Conservation (phyloP, 2,329 filamentous ascomycete genomes). For the Elsinoe fawcettii region DNA sequence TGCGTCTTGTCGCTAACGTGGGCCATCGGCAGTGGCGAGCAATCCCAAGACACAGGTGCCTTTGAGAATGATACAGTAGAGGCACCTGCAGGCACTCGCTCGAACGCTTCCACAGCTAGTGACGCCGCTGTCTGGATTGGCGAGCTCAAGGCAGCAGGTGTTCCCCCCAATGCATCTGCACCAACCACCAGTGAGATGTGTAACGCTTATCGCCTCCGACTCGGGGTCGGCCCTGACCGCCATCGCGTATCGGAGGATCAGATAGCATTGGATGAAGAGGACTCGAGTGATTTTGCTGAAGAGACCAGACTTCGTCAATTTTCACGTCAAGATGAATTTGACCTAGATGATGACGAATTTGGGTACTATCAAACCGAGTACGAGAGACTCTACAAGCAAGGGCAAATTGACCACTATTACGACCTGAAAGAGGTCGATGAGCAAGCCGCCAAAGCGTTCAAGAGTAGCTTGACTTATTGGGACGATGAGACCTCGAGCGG, state of each 20-base stretch:
- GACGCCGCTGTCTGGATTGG: neutral
- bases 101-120: neutral
- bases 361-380: neutral
- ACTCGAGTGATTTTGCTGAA: neutral
- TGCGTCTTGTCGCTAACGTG: slow-evolving; percentile 38
- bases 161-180: neutral
- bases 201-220: neutral
- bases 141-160: neutral
- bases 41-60: neutral
- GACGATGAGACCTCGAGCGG: neutral
- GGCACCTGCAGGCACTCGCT: neutral
- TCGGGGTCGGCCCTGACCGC: neutral
- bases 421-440: neutral
- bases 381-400: neutral
- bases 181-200: neutral
- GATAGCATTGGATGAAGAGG: neutral
- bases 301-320: neutral
- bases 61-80: neutral
- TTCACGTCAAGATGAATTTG: neutral
- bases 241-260: neutral
- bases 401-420: neutral
- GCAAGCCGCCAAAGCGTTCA: neutral
- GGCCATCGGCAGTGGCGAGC: neutral
- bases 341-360: neutral
- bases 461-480: neutral